These are phyloP conservation scores for Aspergillus japonicus DNA, from an alignment of 2,329 filamentous ascomycete genomes.

Conservation along the genomic window DNA sequence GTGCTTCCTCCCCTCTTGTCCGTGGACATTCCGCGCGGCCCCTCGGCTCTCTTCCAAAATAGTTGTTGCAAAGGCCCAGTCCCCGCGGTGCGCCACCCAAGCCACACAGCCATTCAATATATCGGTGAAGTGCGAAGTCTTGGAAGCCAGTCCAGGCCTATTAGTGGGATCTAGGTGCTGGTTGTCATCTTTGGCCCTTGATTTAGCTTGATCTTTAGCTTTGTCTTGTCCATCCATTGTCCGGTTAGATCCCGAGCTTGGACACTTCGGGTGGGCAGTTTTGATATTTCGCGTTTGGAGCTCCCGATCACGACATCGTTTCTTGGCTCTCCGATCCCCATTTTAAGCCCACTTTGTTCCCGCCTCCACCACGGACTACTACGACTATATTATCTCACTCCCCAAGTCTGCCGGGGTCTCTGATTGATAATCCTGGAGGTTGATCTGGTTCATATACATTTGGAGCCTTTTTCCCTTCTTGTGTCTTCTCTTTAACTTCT, in stretches of 20 bases:
- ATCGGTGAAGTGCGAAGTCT: background rate
- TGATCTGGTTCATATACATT: background rate
- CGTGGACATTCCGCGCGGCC: slow-evolving; percentile 2
- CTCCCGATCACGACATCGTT: slow-evolving; percentile 32
- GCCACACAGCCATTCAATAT: background rate
- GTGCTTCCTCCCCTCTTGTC: slow-evolving; percentile 1
- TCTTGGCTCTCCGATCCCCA: slow-evolving; percentile 16
- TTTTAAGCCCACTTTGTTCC: slow-evolving; percentile 17
- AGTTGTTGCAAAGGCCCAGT: background rate
- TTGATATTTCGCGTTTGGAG: slow-evolving; percentile 22
- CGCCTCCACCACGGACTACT: slow-evolving; percentile 7
- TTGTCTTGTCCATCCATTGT: background rate
- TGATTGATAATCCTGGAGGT: slow-evolving; percentile 5
- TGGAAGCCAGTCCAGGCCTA: background rate
- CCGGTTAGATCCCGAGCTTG: slow-evolving; percentile 1
- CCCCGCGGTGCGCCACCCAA: background rate
- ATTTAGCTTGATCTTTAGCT: background rate
- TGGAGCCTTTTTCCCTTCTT: background rate
- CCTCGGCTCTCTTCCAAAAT: background rate
- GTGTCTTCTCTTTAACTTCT: background rate
- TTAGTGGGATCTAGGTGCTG: background rate
- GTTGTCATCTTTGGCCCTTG: background rate
- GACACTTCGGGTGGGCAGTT: slow-evolving; percentile 14
- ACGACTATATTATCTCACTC: slow-evolving; percentile 8
- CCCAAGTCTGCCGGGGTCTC: slow-evolving; percentile 13